Percentiles rank a stretch among this genome's conserved stretches.
phyloP scores from a whole-genome alignment of 768 basidiomycete genomes.

The Calocera viscosa region DNA sequence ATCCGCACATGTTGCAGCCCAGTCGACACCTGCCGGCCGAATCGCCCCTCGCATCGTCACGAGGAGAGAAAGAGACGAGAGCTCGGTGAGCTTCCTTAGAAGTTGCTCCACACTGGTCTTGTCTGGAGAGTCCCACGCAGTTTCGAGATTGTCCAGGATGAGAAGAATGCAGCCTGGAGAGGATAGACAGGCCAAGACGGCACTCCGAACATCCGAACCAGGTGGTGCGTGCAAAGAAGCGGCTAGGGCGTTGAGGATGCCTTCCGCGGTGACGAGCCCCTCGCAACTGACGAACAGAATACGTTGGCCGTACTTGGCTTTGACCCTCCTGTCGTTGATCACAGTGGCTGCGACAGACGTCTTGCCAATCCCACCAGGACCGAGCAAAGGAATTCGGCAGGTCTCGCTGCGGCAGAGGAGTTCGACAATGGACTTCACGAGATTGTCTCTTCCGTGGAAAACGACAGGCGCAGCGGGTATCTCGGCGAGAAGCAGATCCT shows the following conservation, averaged over 20 bases:
- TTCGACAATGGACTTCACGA: conserved; percentile 12
- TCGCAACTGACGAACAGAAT: conserved; percentile 30
- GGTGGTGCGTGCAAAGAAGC: conserved; percentile 18
- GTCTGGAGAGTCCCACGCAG: conserved; percentile 27
- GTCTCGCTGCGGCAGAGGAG: conserved; percentile 3
- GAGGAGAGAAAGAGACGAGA: conserved; percentile 26
- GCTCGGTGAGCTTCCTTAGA: conserved; percentile 20
- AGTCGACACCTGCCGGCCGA: conserved; percentile 2
- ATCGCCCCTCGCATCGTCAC: conserved; percentile 26
- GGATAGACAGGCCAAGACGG: conserved; percentile 20
- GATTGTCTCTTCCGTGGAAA: conserved; percentile 16
- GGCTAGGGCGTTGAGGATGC: conserved; percentile 23
- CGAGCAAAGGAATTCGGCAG: conserved; percentile 18
- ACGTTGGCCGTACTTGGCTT: conserved; percentile 20
- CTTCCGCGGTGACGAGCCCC: conserved; percentile 22
- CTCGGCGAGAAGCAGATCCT: conserved; percentile 18
- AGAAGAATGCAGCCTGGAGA: conserved; percentile 22
- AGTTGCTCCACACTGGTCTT: conserved; percentile 21
- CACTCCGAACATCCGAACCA: conserved; percentile 19
- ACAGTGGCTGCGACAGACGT: conserved; percentile 30
- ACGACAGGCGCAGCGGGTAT: conserved; percentile 14
- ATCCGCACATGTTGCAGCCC: not conserved
- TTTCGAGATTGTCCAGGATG: conserved; percentile 34
- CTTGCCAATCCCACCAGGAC: conserved; percentile 32
- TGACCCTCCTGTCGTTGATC: conserved; percentile 21